These are phyloP conservation scores for Hyparrhenia diplandra DNA, from an alignment of 176 grass and related monocot species.

Conservation along the genomic window DNA sequence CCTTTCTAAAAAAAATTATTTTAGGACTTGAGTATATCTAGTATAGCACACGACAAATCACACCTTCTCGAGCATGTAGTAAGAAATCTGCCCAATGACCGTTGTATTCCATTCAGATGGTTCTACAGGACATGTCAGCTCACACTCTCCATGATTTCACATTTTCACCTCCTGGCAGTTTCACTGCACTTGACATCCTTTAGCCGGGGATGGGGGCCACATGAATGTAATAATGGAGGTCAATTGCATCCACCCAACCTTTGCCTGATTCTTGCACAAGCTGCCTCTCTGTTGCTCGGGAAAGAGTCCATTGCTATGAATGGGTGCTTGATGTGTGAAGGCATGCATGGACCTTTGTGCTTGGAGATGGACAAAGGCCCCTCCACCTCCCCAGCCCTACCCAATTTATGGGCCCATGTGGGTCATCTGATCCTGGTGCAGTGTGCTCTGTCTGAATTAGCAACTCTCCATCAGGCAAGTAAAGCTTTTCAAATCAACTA, in stretches of 20 bases:
- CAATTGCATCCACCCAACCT: constrained; percentile 25
- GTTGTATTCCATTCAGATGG: constrained; percentile 19
- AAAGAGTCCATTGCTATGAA: constrained; percentile 24
- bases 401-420: constrained; percentile 31
- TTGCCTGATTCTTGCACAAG: constrained; percentile 21
- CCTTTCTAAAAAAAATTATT: too few species aligned
- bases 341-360: constrained; percentile 19
- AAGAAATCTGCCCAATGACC: background rate
- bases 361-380: constrained; percentile 20
- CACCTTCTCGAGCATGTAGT: too few species aligned
- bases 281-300: constrained; percentile 4
- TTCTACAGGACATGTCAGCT: background rate
- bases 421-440: constrained; percentile 11
- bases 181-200: constrained; percentile 6
- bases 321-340: constrained; percentile 28
- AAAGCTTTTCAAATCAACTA: background rate
- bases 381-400: constrained; percentile 5
- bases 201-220: constrained; percentile 18
- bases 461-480: background rate
- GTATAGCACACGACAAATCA: background rate
- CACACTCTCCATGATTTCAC: constrained; percentile 14
- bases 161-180: constrained; percentile 11
- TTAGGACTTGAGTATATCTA: background rate
- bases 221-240: constrained; percentile 24
- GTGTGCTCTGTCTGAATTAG: constrained; percentile 3